Percentiles rank a stretch among this genome's conserved stretches.
phyloP scores from a whole-genome alignment of 495 filamentous ascomycete species.

The Hyaloscypha bicolor region DNA sequence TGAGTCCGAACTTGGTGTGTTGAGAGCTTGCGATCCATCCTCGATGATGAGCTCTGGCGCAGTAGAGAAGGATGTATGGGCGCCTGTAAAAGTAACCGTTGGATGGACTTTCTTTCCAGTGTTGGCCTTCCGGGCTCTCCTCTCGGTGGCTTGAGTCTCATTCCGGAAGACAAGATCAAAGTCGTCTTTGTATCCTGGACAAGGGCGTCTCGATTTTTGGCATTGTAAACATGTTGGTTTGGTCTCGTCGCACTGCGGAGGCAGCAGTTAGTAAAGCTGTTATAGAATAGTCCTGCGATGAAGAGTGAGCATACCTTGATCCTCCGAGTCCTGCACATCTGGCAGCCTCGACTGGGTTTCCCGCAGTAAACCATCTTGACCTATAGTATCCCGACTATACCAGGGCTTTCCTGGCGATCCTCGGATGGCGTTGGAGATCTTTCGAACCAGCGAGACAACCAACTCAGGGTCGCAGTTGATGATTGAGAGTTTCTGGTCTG shows the following conservation, averaged over 20 bases:
- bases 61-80: conserved; percentile 1
- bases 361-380: conserved; percentile 71
- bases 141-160: conserved; percentile 62
- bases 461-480: neutral
- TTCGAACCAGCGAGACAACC: neutral
- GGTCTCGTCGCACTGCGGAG: conserved; percentile 66
- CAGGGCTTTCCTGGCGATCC: conserved; percentile 4
- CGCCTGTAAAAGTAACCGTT: conserved; percentile 39
- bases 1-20: conserved; percentile 13
- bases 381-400: neutral
- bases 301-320: conserved; percentile 60
- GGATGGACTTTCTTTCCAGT: conserved; percentile 25
- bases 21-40: neutral
- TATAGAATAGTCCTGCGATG: neutral
- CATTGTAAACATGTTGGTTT: conserved; percentile 71
- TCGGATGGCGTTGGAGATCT: neutral
- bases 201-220: conserved; percentile 62
- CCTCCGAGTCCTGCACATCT: conserved; percentile 69
- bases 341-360: conserved; percentile 72
- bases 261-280: conserved; percentile 2
- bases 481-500: neutral
- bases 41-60: neutral
- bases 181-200: conserved; percentile 69
- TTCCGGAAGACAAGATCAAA: conserved; percentile 71
- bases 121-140: conserved; percentile 40